These are phyloP conservation scores for Hirsutella rhossiliensis DNA, from an alignment of 2,329 filamentous ascomycete species.

Conservation along the genomic window DNA sequence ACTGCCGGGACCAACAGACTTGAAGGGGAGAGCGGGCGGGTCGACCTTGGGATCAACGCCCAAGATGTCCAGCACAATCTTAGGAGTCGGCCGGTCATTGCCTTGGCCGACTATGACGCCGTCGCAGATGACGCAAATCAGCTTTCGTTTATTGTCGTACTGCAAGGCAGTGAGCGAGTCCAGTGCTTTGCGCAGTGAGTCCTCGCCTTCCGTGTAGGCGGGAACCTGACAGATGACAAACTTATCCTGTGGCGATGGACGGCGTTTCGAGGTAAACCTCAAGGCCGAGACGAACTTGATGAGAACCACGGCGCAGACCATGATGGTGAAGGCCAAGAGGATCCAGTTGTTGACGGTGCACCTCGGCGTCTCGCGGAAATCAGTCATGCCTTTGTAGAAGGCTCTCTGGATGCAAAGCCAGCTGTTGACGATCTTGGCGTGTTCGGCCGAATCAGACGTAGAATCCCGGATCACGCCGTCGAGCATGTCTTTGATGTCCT, in stretches of 20 bases:
- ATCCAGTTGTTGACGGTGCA: conserved; percentile 91
- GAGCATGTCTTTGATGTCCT: conserved; percentile 60
- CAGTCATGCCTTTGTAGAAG: conserved; percentile 72
- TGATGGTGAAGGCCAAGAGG: conserved; percentile 72
- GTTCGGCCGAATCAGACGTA: conserved; percentile 37
- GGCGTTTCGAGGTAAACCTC: conserved; percentile 84
- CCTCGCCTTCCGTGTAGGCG: conserved; percentile 95
- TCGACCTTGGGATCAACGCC: conserved; percentile 96
- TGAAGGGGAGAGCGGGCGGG: conserved; percentile 86
- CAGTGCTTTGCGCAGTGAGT: conserved; percentile 81
- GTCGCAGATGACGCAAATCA: conserved; percentile 93
- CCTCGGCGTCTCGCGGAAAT: conserved; percentile 65
- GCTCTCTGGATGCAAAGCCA: conserved; percentile 71
- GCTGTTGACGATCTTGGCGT: conserved; percentile 46
- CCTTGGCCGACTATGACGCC: conserved; percentile 93
- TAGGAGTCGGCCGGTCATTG: conserved; percentile 92
- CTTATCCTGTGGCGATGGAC: conserved; percentile 86
- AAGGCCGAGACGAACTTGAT: conserved; percentile 88
- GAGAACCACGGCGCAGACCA: conserved; percentile 68
- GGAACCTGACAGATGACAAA: conserved; percentile 98
- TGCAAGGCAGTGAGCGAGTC: conserved; percentile 90
- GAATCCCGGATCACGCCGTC: conserved; percentile 36
- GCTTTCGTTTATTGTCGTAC: conserved; percentile 97
- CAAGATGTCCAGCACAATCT: conserved; percentile 94
- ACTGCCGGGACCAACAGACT: conserved; percentile 76